Conservation (phyloP, 768 basidiomycete genomes). For the Dioszegia aurantiaca region DNA sequence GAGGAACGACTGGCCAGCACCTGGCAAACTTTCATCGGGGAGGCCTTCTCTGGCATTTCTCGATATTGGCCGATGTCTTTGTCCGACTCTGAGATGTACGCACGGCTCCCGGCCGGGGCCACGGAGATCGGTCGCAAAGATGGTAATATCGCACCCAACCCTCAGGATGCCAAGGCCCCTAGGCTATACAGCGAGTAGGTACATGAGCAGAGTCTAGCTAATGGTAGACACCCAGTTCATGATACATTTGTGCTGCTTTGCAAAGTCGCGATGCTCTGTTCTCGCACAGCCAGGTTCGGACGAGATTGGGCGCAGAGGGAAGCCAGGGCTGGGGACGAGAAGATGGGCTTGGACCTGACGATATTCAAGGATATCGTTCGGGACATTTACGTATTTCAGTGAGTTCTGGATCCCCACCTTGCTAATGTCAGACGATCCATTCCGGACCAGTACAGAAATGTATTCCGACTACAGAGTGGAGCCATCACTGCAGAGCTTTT, state of each 20-base stretch:
- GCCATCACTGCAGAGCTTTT: conserved; percentile 3
- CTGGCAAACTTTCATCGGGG: conserved; percentile 41
- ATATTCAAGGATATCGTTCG: conserved; percentile 20
- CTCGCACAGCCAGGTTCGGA: conserved; percentile 9
- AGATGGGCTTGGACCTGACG: conserved; percentile 13
- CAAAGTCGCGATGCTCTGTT: conserved; percentile 28
- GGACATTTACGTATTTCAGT: conserved; percentile 33
- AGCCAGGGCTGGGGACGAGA: conserved; percentile 22
- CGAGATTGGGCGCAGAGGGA: conserved; percentile 36
- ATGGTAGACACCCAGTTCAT: conserved; percentile 33
- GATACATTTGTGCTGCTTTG: conserved; percentile 32
- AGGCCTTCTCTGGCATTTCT: conserved; percentile 34
- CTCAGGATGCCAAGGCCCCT: conserved; percentile 23
- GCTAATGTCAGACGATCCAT: conserved; percentile 19
- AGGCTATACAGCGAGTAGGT: conserved; percentile 30
- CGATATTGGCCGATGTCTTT: conserved; percentile 20
- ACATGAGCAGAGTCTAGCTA: background rate
- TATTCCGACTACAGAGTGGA: conserved; percentile 19
- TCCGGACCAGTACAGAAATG: conserved; percentile 26
- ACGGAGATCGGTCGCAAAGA: conserved; percentile 16
- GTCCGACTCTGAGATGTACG: conserved; percentile 32
- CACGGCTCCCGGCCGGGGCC: conserved; percentile 25
- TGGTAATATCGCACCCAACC: conserved; percentile 22
- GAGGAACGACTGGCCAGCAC: conserved; percentile 41
- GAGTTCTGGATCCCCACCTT: conserved; percentile 2